phyloP scores from a whole-genome alignment of 1,284 basidiomycete species.

The Ustilago xerochloae region DNA sequence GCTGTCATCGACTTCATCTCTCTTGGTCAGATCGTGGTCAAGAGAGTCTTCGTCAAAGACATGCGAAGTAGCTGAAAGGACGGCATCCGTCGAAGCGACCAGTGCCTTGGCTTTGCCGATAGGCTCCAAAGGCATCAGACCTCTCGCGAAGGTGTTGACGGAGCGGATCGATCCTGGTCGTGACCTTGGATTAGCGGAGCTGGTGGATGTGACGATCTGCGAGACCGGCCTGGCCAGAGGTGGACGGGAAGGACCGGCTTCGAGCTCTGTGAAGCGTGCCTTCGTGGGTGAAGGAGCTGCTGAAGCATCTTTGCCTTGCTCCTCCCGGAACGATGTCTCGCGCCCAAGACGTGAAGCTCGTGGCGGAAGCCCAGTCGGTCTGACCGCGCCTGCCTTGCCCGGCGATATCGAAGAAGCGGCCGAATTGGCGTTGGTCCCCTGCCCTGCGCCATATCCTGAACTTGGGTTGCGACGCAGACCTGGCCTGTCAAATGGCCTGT shows the following conservation, averaged over 20 bases:
- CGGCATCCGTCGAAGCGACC: slow-evolving; percentile 51
- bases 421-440: slow-evolving; percentile 24
- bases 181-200: slow-evolving; percentile 24
- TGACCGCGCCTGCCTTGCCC: slow-evolving; percentile 12
- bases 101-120: slow-evolving; percentile 58
- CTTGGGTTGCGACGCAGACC: slow-evolving; percentile 41
- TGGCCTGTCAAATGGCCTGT: slow-evolving; percentile 27
- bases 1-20: slow-evolving; percentile 24
- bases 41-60: slow-evolving; percentile 20
- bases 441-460: slow-evolving; percentile 28
- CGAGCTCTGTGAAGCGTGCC: slow-evolving; percentile 20
- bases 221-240: slow-evolving; percentile 31
- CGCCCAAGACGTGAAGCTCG: slow-evolving; percentile 27
- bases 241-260: slow-evolving; percentile 11
- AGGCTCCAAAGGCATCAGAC: slow-evolving; percentile 51
- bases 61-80: slow-evolving; percentile 43
- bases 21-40: not conserved
- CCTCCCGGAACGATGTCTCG: slow-evolving; percentile 29
- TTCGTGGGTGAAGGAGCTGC: slow-evolving; percentile 19
- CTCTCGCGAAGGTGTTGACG: slow-evolving; percentile 47
- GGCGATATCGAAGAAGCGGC: slow-evolving; percentile 44
- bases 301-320: slow-evolving; percentile 6
- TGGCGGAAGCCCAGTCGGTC: not conserved
- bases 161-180: slow-evolving; percentile 53
- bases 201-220: slow-evolving; percentile 29